phyloP scores from a whole-genome alignment of 2,329 filamentous ascomycete genomes.

The Harringtonia lauricola region DNA sequence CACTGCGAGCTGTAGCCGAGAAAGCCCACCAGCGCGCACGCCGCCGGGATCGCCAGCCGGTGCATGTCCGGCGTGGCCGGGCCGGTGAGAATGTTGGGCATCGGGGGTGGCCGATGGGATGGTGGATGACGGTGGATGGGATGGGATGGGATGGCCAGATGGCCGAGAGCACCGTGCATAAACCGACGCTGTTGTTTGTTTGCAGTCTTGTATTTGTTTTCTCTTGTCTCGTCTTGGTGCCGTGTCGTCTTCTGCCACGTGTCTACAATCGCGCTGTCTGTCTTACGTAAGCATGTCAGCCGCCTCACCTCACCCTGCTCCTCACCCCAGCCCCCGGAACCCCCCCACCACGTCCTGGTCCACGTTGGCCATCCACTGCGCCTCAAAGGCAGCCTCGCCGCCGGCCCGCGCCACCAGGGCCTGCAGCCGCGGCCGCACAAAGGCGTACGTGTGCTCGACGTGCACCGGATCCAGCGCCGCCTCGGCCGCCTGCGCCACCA shows the following conservation, averaged over 20 bases:
- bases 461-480: constrained; percentile 55
- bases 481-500: constrained; percentile 40
- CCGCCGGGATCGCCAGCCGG: constrained; percentile 55
- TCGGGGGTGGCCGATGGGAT: no score
- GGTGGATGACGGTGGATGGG: no score
- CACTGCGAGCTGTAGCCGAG: constrained; percentile 63
- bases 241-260: no score
- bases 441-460: constrained; percentile 50
- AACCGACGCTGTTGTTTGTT: no score
- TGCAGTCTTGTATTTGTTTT: no score
- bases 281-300: no score
- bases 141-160: no score
- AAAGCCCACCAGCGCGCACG: constrained; percentile 55
- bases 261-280: no score
- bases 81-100: constrained; percentile 17
- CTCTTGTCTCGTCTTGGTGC: no score
- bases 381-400: constrained; percentile 54
- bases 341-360: constrained; percentile 58
- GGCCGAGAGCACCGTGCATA: no score
- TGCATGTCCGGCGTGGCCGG: constrained; percentile 34
- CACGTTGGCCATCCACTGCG: constrained; percentile 61
- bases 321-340: constrained; percentile 36
- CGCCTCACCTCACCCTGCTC: no score
- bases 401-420: constrained; percentile 48
- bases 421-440: constrained; percentile 51